Evolutionary conservation across 2,329 filamentous ascomycete species (phyloP).

Genomic region (Daldinia eschscholtzii): DNA sequence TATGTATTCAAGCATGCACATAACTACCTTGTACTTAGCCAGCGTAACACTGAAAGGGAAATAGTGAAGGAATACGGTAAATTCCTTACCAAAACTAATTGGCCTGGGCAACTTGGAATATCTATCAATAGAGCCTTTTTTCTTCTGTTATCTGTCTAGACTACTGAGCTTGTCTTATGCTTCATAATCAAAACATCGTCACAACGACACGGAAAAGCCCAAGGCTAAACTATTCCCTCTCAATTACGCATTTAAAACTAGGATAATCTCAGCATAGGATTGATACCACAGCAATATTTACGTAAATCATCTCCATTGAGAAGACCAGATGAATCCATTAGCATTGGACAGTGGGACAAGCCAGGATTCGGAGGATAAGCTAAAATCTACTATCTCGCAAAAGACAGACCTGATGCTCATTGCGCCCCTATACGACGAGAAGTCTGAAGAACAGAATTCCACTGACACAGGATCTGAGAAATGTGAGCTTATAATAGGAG

Average conservation of each 20-base stretch:
- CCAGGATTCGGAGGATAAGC: neutral
- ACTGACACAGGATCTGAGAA: neutral
- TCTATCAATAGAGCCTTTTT: neutral
- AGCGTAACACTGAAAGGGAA: neutral
- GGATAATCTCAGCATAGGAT: neutral
- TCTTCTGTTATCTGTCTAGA: neutral
- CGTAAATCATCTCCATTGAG: neutral
- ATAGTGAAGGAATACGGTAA: neutral
- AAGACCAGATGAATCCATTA: neutral
- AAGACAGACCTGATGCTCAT: neutral
- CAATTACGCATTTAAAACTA: neutral
- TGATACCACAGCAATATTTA: neutral
- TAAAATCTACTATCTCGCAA: neutral
- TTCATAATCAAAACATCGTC: neutral
- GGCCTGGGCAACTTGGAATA: neutral
- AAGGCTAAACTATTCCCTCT: neutral
- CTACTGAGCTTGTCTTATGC: fast-evolving
- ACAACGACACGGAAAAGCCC: neutral
- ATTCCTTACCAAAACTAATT: neutral
- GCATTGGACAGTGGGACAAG: neutral
- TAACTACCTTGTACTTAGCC: neutral
- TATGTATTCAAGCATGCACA: neutral
- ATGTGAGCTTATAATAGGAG: neutral
- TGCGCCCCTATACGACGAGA: neutral
- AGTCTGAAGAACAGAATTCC: neutral